These are phyloP conservation scores for Tylopilus balloui DNA, from an alignment of 768 basidiomycete species.

Conservation along the genomic window DNA sequence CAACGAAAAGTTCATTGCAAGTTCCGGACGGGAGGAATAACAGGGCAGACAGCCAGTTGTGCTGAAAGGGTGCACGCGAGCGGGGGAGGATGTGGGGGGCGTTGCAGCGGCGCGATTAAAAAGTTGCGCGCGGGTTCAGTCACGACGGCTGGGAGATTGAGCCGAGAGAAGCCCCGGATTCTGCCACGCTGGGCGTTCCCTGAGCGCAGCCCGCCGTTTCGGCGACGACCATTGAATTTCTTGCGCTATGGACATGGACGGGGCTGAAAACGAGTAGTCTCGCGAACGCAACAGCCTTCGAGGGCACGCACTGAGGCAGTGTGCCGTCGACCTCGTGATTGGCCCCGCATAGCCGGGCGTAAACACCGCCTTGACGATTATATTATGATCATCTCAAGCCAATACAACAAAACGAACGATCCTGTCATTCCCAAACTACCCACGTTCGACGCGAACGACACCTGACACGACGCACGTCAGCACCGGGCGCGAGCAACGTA, in stretches of 20 bases:
- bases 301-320: slow-evolving; percentile 25
- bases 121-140: slow-evolving; percentile 11
- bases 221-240: not conserved
- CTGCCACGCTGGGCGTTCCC: slow-evolving; percentile 33
- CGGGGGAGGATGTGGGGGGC: not conserved
- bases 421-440: not conserved
- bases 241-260: slow-evolving; percentile 2
- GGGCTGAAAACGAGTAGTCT: not conserved
- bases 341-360: slow-evolving; percentile 9
- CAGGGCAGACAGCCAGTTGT: not conserved
- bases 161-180: slow-evolving; percentile 32
- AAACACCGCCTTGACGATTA: not conserved
- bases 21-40: not conserved
- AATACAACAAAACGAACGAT: not conserved
- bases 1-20: slow-evolving; percentile 30
- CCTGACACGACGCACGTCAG: slow-evolving; percentile 5
- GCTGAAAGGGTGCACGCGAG: not conserved
- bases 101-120: slow-evolving; percentile 16
- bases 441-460: slow-evolving; percentile 16
- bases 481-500: not conserved
- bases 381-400: too few relatives aligned
- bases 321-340: slow-evolving; percentile 24
- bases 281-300: slow-evolving; percentile 14
- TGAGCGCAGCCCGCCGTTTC: slow-evolving; percentile 6
- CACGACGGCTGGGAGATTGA: slow-evolving; percentile 15